These are phyloP conservation scores for Guillardia theta DNA, from an alignment of 78 protist genomes.

Conservation along the genomic window DNA sequence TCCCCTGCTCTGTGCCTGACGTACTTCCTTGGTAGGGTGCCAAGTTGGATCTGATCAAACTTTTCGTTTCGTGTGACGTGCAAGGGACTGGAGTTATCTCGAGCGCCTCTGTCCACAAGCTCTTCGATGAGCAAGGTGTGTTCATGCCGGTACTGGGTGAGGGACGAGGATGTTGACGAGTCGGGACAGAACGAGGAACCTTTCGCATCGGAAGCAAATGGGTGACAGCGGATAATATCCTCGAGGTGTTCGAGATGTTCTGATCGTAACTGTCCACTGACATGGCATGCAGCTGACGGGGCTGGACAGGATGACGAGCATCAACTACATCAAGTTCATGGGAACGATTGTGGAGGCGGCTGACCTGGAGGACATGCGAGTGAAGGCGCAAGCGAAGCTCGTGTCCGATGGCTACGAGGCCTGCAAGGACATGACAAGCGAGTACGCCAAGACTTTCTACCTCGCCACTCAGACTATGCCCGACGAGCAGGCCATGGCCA, in stretches of 20 bases:
- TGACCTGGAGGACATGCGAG: not conserved
- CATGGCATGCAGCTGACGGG: not conserved
- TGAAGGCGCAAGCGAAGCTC: not conserved
- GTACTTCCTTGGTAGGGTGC: too few relatives aligned
- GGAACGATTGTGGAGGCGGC: not conserved
- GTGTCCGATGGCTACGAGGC: not conserved
- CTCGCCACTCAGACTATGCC: not conserved
- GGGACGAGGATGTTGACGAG: not conserved
- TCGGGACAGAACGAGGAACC: not conserved
- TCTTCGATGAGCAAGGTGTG: not conserved
- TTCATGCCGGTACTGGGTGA: not conserved
- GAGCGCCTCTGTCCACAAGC: too few relatives aligned
- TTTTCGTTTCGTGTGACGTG: too few relatives aligned
- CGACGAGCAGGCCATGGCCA: not conserved
- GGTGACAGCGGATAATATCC: too few relatives aligned
- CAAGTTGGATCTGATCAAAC: too few relatives aligned
- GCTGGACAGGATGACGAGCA: not conserved
- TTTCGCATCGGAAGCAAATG: not conserved
- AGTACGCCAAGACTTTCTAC: slow-evolving; percentile 40
- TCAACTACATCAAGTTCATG: not conserved
- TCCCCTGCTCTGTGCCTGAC: too few relatives aligned
- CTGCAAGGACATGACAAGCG: not conserved
- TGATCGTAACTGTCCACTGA: not conserved
- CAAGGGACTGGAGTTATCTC: too few relatives aligned
- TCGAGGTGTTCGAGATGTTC: too few relatives aligned